phyloP scores from a whole-genome alignment of 225 moss, liverwort and hornwort genomes.

The Physcomitrium patens region DNA sequence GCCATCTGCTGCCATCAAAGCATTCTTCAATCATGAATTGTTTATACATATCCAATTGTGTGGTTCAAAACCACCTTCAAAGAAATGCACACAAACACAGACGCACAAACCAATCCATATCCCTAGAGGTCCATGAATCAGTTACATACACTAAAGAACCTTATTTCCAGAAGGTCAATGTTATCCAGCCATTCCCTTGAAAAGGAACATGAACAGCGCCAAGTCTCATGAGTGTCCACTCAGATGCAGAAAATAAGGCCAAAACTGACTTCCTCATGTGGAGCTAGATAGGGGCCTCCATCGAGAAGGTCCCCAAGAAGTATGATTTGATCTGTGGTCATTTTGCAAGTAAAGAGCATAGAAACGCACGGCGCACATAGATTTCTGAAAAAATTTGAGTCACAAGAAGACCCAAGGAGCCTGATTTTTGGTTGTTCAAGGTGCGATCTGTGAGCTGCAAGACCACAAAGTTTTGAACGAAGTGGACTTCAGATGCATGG shows the following conservation, averaged over 20 bases:
- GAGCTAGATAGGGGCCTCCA: constrained; percentile 58
- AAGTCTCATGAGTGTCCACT: no score
- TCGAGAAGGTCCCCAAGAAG: constrained; percentile 78
- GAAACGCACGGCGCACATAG: constrained; percentile 85
- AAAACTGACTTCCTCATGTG: constrained; percentile 52
- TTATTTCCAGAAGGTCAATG: neutral
- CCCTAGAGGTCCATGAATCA: neutral
- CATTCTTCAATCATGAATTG: constrained; percentile 9
- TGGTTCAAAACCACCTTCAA: neutral
- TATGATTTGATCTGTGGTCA: constrained; percentile 61
- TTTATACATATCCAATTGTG: neutral
- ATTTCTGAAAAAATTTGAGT: constrained; percentile 78
- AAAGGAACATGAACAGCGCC: no score
- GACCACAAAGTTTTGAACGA: no score
- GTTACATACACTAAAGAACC: no score
- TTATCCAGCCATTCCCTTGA: neutral
- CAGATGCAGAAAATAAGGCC: constrained; percentile 9
- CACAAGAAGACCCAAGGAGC: constrained; percentile 62
- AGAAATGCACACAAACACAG: neutral
- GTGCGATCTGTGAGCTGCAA: no score
- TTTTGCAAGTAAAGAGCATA: constrained; percentile 64
- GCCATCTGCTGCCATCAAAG: constrained; percentile 56
- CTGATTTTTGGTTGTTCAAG: constrained; percentile 56
- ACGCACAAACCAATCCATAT: neutral
- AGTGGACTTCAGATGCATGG: no score